Percentiles rank a stretch among this genome's conserved stretches.
phyloP scores from a whole-genome alignment of 805 yeast genomes.

The Sporopachydermia lactativora region DNA sequence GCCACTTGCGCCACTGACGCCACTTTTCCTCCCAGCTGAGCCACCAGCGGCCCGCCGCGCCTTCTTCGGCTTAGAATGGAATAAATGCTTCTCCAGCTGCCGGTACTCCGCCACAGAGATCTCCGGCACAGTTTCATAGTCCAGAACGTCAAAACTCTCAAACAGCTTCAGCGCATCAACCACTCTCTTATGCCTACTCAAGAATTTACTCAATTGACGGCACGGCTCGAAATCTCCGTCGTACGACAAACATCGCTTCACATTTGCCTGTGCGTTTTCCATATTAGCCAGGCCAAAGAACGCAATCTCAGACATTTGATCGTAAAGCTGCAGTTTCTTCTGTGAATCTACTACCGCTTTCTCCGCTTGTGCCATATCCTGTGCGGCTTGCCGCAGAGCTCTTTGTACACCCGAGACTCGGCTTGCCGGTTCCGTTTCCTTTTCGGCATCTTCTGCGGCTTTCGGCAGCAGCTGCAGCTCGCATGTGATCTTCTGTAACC shows the following conservation, averaged over 20 bases:
- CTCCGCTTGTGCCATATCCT: slow-evolving; percentile 8
- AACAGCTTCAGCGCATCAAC: slow-evolving; percentile 16
- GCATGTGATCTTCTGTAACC: slow-evolving; percentile 6
- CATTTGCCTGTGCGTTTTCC: slow-evolving; percentile 33
- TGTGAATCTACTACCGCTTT: background rate
- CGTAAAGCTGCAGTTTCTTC: slow-evolving; percentile 11
- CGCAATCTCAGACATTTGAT: slow-evolving; percentile 22
- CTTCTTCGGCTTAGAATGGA: slow-evolving; percentile 6
- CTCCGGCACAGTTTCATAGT: slow-evolving; percentile 12
- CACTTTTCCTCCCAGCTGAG: slow-evolving; percentile 5
- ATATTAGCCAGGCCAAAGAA: slow-evolving; percentile 39
- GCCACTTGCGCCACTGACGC: slow-evolving; percentile 5
- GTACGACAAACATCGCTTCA: slow-evolving; percentile 57
- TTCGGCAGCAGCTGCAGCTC: slow-evolving; percentile 19
- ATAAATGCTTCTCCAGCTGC: slow-evolving; percentile 8
- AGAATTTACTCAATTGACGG: slow-evolving; percentile 36
- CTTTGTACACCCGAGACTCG: slow-evolving; percentile 20
- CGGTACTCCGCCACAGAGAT: slow-evolving; percentile 5
- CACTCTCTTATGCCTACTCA: slow-evolving; percentile 18
- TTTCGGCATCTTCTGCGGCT: slow-evolving; percentile 17
- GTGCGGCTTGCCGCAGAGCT: slow-evolving; percentile 13
- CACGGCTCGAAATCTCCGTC: slow-evolving; percentile 64
- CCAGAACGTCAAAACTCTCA: slow-evolving; percentile 1
- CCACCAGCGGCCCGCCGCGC: slow-evolving; percentile 6
- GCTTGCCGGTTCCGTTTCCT: background rate